Evolutionary conservation across 108 stramenopile genomes (phyloP).

Genomic region (Skeletonema costatum): DNA sequence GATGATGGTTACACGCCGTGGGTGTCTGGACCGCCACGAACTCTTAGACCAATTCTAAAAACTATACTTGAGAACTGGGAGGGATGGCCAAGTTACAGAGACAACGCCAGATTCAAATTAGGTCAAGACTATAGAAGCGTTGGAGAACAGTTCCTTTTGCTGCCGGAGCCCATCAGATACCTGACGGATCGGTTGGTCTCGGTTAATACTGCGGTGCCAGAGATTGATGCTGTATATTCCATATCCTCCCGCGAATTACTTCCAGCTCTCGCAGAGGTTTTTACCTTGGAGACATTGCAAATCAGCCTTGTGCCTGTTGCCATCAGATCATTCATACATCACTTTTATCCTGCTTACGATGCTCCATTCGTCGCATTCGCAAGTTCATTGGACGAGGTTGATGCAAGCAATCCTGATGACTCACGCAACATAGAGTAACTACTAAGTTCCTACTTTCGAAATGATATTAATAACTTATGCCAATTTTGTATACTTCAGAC

Average conservation of each 20-base stretch:
- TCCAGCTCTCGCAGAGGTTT: constrained; percentile 63
- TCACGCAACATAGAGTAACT: not conserved
- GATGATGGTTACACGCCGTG: constrained; percentile 73
- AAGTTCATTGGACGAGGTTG: constrained; percentile 1
- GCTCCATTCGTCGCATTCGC: constrained; percentile 54
- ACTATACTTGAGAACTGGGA: constrained; percentile 75
- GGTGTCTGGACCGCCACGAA: constrained; percentile 72
- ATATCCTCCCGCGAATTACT: constrained; percentile 65
- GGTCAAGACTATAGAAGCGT: constrained; percentile 60
- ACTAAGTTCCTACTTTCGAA: not conserved
- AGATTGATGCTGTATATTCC: constrained; percentile 55
- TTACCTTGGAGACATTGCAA: constrained; percentile 72
- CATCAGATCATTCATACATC: constrained; percentile 84
- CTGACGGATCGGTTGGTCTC: constrained; percentile 76
- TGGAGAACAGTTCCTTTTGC: constrained; percentile 68
- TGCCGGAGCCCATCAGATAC: constrained; percentile 77
- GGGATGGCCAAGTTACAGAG: constrained; percentile 81
- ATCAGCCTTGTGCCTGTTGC: constrained; percentile 84
- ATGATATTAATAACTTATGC: constrained; percentile 36
- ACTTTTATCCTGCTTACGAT: constrained; percentile 87
- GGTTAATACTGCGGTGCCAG: constrained; percentile 72
- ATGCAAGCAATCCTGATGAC: constrained; percentile 4
- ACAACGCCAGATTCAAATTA: constrained; percentile 46
- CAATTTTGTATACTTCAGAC: constrained; percentile 60
- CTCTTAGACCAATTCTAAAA: constrained; percentile 70